Percentiles rank a stretch among this genome's conserved stretches.
phyloP scores from a whole-genome alignment of 306 rosid species.

The Clitoria ternatea region DNA sequence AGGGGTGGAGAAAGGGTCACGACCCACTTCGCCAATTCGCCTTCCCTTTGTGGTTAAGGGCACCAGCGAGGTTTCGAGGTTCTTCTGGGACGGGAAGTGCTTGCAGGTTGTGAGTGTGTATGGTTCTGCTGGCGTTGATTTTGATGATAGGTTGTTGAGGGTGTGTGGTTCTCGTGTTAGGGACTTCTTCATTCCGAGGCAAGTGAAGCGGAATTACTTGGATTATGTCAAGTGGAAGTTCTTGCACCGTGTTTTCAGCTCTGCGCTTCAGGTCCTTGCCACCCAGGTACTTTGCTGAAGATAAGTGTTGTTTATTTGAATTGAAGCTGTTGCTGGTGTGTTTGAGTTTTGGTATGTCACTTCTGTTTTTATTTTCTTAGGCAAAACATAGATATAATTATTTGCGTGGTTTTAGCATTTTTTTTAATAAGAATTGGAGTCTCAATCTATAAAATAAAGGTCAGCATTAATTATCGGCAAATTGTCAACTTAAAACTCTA shows the following conservation, averaged over 20 bases:
- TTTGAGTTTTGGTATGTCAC: neutral
- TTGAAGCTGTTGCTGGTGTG: neutral
- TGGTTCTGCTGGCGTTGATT: conserved; percentile 28
- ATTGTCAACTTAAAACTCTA: no score
- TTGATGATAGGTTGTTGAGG: conserved; percentile 31
- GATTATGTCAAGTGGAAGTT: conserved; percentile 83
- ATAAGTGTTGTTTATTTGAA: no score
- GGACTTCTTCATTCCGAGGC: conserved; percentile 66
- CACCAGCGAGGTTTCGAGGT: conserved; percentile 62
- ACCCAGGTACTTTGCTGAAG: conserved; percentile 84
- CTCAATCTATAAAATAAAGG: no score
- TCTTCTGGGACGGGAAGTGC: conserved; percentile 60
- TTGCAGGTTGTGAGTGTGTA: conserved; percentile 61
- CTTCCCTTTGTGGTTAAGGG: conserved; percentile 63
- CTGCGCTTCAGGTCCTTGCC: conserved; percentile 86
- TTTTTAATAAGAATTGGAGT: no score
- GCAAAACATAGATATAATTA: no score
- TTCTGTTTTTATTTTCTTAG: neutral
- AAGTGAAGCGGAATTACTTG: conserved; percentile 51
- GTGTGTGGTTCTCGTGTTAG: conserved; percentile 35
- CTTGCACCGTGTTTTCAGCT: conserved; percentile 87
- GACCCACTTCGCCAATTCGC: conserved; percentile 24
- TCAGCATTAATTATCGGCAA: no score
- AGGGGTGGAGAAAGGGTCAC: conserved; percentile 28
- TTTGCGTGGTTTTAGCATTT: no score